Evolutionary conservation across 345 rosid species (phyloP), one percentile per base, ranked within the genome.

Genomic region (Gynandropsis gynandra): DNA sequence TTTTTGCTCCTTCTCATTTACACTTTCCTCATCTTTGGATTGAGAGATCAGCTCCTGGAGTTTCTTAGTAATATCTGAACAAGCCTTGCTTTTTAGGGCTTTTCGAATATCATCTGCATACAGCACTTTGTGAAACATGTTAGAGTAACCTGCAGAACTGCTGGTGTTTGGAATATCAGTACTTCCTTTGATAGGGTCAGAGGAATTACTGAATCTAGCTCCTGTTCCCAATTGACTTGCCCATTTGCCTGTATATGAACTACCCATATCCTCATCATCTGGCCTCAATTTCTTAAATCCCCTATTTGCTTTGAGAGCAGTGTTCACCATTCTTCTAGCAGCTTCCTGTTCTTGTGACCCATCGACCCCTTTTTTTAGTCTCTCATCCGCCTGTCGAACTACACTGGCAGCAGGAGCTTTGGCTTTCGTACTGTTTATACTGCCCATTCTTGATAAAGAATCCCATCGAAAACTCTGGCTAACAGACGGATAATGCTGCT

Each of bases 61-160:
- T 70, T 59, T 74, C 60, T 73, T 62, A 9, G 40, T 3, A 21
- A 92, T 73, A 48, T 56, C 78, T 45, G 7, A 5, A 12, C 12
- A 54, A 10, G 85, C 85, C 76, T 74, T 93, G 19, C 61, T 46
- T 54, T 64, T 19, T 68, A 85, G 61, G 61, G 83, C 64, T 63
- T 70, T 80, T 19, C 76, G 69, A 21, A 72, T 49, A 59, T 83
- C 94, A 15, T 61, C 12, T 31, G 68, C 41, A 14, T 77, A 54
- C 59, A 83, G 41, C 46, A 80, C 85, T 60, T 78, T 74, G 56
- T 50, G 65, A 57, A 50, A 52, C 74, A 35, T 69, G 48, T 47
- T 52, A 52, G 58, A 39, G 56, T 32, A 34, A 32, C 70, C 53
- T 41, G 73, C 64, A 69, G 46, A 60, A 45, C 77, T 72, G 35